Evolutionary conservation across 257 asterid species (phyloP), one percentile per base, ranked within the genome.

Genomic region (Solanum corneliomulleri): DNA sequence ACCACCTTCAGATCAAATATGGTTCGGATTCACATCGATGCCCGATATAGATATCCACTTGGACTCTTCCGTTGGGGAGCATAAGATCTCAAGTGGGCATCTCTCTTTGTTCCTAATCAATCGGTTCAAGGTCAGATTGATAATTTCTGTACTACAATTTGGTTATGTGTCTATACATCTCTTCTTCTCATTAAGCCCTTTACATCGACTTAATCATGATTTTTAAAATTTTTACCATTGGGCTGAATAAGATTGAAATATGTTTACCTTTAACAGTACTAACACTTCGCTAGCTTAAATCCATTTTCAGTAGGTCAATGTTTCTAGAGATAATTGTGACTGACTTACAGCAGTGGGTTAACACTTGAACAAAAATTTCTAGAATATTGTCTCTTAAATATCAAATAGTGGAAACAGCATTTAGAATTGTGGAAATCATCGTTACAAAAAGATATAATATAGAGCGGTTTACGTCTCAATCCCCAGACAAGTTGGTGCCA

Each of bases 1-100:
- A 39, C 99, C 99, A 68, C 99, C 99, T 89, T 97, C 99, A 52
- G 98, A 95, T 92, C 98, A 93, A 89, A 86, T 97, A 87, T 97
- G 99, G 99, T 91, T 92, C 86, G 98, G 96, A 75, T 97, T 97
- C 92, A 90, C 96, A 72, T 91, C 96, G 18, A 95, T 97, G 99
- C 99, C 99, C 37, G 95, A 95, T 88, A 88, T 97, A 88, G 97
- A 95, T 80, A 91, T 97, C 85, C 90, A 93, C 90, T 91, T 97
- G 93, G 99, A 94, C 70, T 90, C 99, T 84, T 95, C 49, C 86
- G 92, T 95, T 89, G 99, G 99, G 85, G 99, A 95, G 58, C 97
- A 89, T 91, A 94, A 94, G 93, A 92, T 97, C 89, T 94, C 99
- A 84, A 97, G 90, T 75, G 93, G 94, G 60, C 98, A 89, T 89